Evolutionary conservation across 352 stramenopile genomes (phyloP), one percentile per base, ranked within the genome.

Genomic region (Globisporangium camurandrum): DNA sequence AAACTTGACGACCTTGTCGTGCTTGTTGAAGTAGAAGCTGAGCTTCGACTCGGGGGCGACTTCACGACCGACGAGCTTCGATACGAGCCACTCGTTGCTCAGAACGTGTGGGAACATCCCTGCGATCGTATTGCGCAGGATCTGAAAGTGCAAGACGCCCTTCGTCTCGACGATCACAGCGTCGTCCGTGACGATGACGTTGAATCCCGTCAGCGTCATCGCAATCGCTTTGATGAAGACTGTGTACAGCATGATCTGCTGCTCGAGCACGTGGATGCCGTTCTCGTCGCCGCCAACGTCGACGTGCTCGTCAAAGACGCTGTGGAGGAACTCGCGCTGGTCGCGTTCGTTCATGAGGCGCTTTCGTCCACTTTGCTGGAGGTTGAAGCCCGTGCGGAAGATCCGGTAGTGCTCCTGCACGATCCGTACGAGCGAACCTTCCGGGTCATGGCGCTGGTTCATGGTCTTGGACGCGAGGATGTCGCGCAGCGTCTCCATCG

Each of bases 171-270:
- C 63, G 3, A 75, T 24, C 40, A 81, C 67, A 7, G 49, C 37
- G 46, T 74, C 64, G 16, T 75, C 64, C 0, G 45, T 51, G 34
- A 53, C 22, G 4, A 75, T 40, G 10, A 77, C 71, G 11, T 75
- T 56, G 45, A 64, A 70, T 14, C 28, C 31, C 27, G 54, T 46
- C 37, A 76, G 56, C 1, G 51, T 49, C 46, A 71, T 49, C 14
- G 48, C 38, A 31, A 83, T 67, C n/a, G 71, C 67, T 28, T 59
- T 58, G 31, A 77, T 56, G 39, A 80, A 57, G 14, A 63, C 49
- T 24, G 68, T 73, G 51, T 83, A 83, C 31, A 64, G 36, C 22
- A 54, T 48, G 41, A 80, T 72, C 57, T 72, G 65, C 26, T 78
- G 56, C 5, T 67, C 49, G 51, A 75, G 66, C 44, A 65, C 57